Percentiles rank a stretch among this genome's conserved stretches.
Conservation (phyloP, 106 monocot species). For the Allium cepa region DNA sequence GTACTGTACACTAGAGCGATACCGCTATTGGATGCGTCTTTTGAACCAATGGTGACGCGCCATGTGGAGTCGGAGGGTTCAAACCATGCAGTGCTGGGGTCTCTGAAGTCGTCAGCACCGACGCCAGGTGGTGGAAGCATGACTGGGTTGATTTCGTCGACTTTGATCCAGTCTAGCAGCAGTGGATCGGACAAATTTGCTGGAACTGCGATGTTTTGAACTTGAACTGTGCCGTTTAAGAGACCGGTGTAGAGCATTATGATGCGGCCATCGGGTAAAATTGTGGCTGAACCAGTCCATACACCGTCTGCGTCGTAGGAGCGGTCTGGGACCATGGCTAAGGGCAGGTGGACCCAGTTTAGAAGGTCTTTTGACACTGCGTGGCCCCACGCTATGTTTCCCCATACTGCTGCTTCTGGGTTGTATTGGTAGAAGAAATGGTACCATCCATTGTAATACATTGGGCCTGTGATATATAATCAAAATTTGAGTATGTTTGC, state of each 20-base stretch:
- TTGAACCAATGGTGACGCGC: conserved; percentile 39
- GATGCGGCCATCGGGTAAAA: conserved; percentile 25
- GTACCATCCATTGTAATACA: conserved; percentile 49
- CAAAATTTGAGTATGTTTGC: background rate
- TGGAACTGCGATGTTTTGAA: conserved; percentile 29
- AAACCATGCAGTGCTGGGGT: conserved; percentile 38
- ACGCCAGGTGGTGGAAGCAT: conserved; percentile 21
- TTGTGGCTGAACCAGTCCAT: conserved; percentile 43
- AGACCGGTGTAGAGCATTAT: conserved; percentile 36
- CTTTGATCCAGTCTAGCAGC: conserved; percentile 22
- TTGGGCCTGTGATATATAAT: conserved; percentile 15
- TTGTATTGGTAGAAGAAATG: conserved; percentile 56
- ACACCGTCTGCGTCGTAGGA: conserved; percentile 41
- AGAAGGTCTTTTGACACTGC: conserved; percentile 36
- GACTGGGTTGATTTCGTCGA: conserved; percentile 15
- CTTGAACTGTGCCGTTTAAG: conserved; percentile 17
- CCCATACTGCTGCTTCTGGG: conserved; percentile 26
- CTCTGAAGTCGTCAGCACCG: conserved; percentile 22
- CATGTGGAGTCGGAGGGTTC: conserved; percentile 20
- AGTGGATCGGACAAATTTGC: conserved; percentile 20
- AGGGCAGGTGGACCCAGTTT: conserved; percentile 37
- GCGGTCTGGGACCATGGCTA: conserved; percentile 30
- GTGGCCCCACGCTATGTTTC: conserved; percentile 46
- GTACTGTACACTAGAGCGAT: conserved; percentile 38
- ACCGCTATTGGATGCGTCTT: conserved; percentile 33